A percentile compares a stretch with the other conserved stretches of the same genome.
These are phyloP conservation scores for Starmerella ratchasimensis DNA, from an alignment of 805 yeast genomes.

Conservation along the genomic window DNA sequence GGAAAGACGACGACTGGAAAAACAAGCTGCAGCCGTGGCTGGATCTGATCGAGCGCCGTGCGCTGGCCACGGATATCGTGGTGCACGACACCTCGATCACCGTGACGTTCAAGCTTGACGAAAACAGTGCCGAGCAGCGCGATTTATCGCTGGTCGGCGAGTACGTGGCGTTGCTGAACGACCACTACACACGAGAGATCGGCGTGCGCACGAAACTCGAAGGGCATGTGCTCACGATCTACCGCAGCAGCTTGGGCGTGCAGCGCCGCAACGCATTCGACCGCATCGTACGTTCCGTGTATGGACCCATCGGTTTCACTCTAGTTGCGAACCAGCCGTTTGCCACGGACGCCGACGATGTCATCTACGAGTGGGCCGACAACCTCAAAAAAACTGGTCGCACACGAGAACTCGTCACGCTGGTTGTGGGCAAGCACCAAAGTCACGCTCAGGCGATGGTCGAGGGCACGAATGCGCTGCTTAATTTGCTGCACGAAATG, in stretches of 20 bases:
- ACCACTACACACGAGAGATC: conserved; percentile 37
- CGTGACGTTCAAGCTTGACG: conserved; percentile 44
- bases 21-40: conserved; percentile 42
- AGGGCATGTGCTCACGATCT: conserved; percentile 55
- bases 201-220: conserved; percentile 68
- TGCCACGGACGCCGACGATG: conserved; percentile 23
- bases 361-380: conserved; percentile 24
- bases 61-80: conserved; percentile 64
- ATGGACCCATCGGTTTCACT: conserved; percentile 19
- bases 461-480: conserved; percentile 26
- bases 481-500: conserved; percentile 20
- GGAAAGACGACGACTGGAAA: conserved; percentile 37
- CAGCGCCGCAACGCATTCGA: conserved; percentile 23
- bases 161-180: conserved; percentile 71
- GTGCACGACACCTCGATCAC: conserved; percentile 63
- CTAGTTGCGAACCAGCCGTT: conserved; percentile 21
- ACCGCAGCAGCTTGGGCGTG: conserved; percentile 42
- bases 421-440: conserved; percentile 23
- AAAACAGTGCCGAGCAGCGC: conserved; percentile 38
- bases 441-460: conserved; percentile 24
- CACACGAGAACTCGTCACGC: conserved; percentile 19
- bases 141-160: conserved; percentile 65
- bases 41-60: conserved; percentile 52
- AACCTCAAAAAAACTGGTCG: conserved; percentile 5
- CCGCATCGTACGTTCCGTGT: conserved; percentile 9